Conservation (phyloP, 1,284 basidiomycete species). For the Heterobasidion irregulare region DNA sequence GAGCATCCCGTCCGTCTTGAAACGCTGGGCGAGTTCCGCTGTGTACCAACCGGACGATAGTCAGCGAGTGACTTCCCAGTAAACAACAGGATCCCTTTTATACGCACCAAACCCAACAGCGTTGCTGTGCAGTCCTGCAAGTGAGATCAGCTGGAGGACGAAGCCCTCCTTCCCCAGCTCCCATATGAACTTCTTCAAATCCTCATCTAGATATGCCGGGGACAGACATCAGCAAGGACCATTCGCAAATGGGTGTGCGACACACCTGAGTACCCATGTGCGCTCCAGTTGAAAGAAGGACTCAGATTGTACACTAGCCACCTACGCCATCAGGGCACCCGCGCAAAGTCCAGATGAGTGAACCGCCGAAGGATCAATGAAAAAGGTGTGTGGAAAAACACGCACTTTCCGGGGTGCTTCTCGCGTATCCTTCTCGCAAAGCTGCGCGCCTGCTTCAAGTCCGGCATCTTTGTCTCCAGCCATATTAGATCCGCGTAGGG, state of each 20-base stretch:
- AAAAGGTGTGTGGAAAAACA: background rate
- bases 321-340: constrained; percentile 22
- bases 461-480: constrained; percentile 86
- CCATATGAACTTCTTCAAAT: constrained; percentile 85
- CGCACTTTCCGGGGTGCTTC: constrained; percentile 60
- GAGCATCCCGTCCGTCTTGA: constrained; percentile 81
- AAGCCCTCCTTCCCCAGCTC: constrained; percentile 89
- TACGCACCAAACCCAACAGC: constrained; percentile 69
- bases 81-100: background rate
- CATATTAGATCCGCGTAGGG: constrained; percentile 82
- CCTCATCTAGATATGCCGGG: constrained; percentile 36
- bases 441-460: constrained; percentile 71
- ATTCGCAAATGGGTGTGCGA: background rate
- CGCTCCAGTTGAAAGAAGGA: constrained; percentile 90
- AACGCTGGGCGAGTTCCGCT: constrained; percentile 73
- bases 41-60: background rate
- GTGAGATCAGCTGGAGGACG: constrained; percentile 77
- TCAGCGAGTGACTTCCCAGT: too few relatives aligned
- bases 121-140: constrained; percentile 83
- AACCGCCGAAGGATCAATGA: background rate
- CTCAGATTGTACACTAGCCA: constrained; percentile 94
- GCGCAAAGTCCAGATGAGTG: background rate
- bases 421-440: constrained; percentile 76
- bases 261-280: constrained; percentile 69
- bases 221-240: background rate